Conservation (phyloP, 805 yeast genomes). For the Starmera dryadoides region DNA sequence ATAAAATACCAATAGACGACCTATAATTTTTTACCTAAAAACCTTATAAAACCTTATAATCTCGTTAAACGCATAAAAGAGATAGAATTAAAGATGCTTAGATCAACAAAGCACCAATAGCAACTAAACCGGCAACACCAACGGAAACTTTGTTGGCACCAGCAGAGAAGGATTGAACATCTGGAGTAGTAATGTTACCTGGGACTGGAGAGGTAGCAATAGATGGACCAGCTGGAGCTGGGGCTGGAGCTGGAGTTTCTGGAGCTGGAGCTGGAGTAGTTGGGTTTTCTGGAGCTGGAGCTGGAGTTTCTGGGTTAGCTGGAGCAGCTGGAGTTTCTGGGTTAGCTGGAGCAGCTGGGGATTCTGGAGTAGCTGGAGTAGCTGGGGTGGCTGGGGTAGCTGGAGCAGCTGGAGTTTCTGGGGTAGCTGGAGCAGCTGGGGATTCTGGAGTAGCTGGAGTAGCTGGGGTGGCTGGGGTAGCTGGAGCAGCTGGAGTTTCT, state of each 20-base stretch:
- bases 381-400: neutral
- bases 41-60: too few species aligned
- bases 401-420: slow-evolving; percentile 26
- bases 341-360: slow-evolving; percentile 26
- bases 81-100: slow-evolving; percentile 2
- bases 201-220: slow-evolving; percentile 31
- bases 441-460: slow-evolving; percentile 9
- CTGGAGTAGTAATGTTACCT: slow-evolving; percentile 17
- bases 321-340: slow-evolving; percentile 20
- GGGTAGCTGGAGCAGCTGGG: slow-evolving; percentile 33
- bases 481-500: slow-evolving; percentile 32
- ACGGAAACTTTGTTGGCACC: slow-evolving; percentile 1
- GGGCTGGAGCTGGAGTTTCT: slow-evolving; percentile 35
- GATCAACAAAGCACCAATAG: slow-evolving; percentile 9
- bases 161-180: slow-evolving; percentile 17
- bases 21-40: too few species aligned
- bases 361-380: slow-evolving; percentile 33
- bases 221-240: slow-evolving; percentile 21
- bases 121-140: slow-evolving; percentile 1
- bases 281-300: slow-evolving; percentile 19
- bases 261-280: slow-evolving; percentile 28
- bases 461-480: slow-evolving; percentile 8
- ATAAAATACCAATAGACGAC: too few species aligned
- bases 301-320: slow-evolving; percentile 26
- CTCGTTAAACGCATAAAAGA: too few species aligned